Evolutionary conservation across 179 eudicot genomes (phyloP), one percentile per base, ranked within the genome.

Genomic region (Corrigiola litoralis): DNA sequence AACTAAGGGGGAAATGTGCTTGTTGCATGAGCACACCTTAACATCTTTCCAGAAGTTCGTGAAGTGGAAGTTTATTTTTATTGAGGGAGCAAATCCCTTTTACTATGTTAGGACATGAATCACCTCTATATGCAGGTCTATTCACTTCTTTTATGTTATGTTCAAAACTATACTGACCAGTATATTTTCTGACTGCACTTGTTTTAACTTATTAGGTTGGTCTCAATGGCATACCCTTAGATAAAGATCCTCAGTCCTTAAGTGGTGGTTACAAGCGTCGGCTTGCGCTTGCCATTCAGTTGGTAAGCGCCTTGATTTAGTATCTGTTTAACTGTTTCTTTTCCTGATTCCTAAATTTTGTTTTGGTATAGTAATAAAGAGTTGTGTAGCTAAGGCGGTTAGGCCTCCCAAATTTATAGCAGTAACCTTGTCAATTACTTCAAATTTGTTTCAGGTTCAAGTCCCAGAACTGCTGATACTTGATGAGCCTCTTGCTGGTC

Each of bases 401-500:
- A n/a, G n/a, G n/a, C 5, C 51, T 8, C 50, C 2, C 4, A 37
- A 38, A 25, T 50, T 52, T 23, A 24, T 57, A 32, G 61, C 25
- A n/a, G 4, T 23, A 17, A 34, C 58, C 29, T 40, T 27, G 23
- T 44, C 11, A 11, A 0, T 56, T 31, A 6, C 62, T 20, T 66
- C 45, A 14, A 32, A 36, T 17, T 46, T 56, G 37, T 69, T 71
- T 71, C 79, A 94, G 99, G 90, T 90, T 48, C 95, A 88, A 79
- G 77, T 81, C 64, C 99, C 99, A 14, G 91, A 94, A 49, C 66
- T 94, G 59, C 70, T 94, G 76, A 76, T 94, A 76, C 77, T 94
- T 68, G 99, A 94, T 77, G 99, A 94, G 76, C 99, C 99, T 72
- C 99, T 94, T 66, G 99, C 99, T 70, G 99, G 99, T 69, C 94